Evolutionary conservation across 495 filamentous ascomycete genomes (phyloP).

Genomic region (Podospora appendiculata): DNA sequence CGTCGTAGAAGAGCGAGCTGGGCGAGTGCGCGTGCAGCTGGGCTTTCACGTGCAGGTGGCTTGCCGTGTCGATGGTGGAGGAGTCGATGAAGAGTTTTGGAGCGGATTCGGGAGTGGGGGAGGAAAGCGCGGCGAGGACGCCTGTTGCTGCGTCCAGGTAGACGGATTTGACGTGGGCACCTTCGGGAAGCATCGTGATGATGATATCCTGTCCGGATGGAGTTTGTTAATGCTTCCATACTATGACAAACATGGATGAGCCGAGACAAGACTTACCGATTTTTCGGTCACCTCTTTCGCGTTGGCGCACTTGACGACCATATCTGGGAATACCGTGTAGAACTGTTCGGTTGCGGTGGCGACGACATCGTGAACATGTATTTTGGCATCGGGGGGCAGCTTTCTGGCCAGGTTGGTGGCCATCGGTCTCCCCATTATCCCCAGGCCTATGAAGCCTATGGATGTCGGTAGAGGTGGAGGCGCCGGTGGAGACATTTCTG

Average conservation of each 20-base stretch:
- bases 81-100: slow-evolving; percentile 30
- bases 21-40: slow-evolving; percentile 15
- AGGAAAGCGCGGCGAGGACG: slow-evolving; percentile 14
- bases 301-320: slow-evolving; percentile 2
- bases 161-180: slow-evolving; percentile 27
- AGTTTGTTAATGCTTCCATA: background rate
- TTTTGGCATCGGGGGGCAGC: slow-evolving; percentile 25
- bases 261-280: slow-evolving; percentile 1
- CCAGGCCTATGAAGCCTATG: slow-evolving; percentile 16
- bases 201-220: slow-evolving; percentile 17
- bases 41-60: slow-evolving; percentile 11
- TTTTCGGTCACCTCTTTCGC: slow-evolving; percentile 9
- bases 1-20: slow-evolving; percentile 20
- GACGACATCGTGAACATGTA: slow-evolving; percentile 37
- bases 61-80: slow-evolving; percentile 34
- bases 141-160: slow-evolving; percentile 26
- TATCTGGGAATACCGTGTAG: slow-evolving; percentile 15
- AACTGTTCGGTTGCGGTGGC: slow-evolving; percentile 23
- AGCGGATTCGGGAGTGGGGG: background rate
- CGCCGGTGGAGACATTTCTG: too few species aligned
- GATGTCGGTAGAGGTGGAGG: slow-evolving; percentile 3
- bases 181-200: slow-evolving; percentile 33
- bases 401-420: slow-evolving; percentile 36
- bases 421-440: slow-evolving; percentile 39
- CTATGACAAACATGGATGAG: background rate